These are phyloP conservation scores for Artemisia argyi DNA, from an alignment of 129 eudicot genomes.

Conservation along the genomic window DNA sequence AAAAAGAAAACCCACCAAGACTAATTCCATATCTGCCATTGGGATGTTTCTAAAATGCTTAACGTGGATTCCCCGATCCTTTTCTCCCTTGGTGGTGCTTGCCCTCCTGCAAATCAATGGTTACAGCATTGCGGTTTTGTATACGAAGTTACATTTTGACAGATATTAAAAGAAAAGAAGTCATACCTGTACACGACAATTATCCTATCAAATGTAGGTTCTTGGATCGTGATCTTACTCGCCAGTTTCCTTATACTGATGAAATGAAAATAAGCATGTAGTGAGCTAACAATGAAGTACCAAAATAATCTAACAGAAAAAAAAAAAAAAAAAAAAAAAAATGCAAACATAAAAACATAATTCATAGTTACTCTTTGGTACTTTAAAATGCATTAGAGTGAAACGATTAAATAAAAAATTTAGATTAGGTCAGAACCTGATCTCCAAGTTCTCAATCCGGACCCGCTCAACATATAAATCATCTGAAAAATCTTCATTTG, in stretches of 20 bases:
- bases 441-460: conserved; percentile 77
- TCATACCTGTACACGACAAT: conserved; percentile 95
- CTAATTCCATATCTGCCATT: conserved; percentile 99
- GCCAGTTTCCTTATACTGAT: conserved; percentile 65
- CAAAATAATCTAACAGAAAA: neutral
- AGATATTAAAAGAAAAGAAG: conserved; percentile 7
- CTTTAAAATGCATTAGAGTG: conserved; percentile 1
- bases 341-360: conserved; percentile 9
- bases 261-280: conserved; percentile 15
- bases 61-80: conserved; percentile 82
- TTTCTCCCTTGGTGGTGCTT: conserved; percentile 40
- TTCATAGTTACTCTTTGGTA: neutral
- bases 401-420: neutral
- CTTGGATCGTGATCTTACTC: conserved; percentile 84
- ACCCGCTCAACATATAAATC: conserved; percentile 78
- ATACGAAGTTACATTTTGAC: no score
- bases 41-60: conserved; percentile 96
- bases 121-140: neutral
- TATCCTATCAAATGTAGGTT: conserved; percentile 95
- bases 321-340: neutral
- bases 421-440: conserved; percentile 51
- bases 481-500: conserved; percentile 48
- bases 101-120: conserved; percentile 55
- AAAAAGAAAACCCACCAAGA: conserved; percentile 57
- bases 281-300: conserved; percentile 5